Evolutionary conservation across 331 rosid species (phyloP), one percentile per base, ranked within the genome.

Genomic region (Arachis monticola): DNA sequence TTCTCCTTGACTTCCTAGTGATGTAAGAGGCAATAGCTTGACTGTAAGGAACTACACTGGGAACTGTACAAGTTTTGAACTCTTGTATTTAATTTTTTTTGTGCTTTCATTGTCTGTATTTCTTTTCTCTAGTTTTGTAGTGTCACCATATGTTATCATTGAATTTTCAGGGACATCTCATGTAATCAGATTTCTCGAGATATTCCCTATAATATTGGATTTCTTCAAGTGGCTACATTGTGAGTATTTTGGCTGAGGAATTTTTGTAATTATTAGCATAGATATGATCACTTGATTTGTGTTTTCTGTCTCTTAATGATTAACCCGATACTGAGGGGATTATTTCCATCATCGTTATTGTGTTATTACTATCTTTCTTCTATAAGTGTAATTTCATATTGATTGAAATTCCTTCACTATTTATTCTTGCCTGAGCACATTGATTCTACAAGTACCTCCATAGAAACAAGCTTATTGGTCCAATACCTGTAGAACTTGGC

Each of bases 11-110:
- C 4, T 17, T 58, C 1, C 8, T 78, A 93, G 98, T 69, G 97
- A 94, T 50, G 95, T 90, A 22, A 87, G 96, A 75, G 92, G 88
- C 70, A 94, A 94, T 64, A 91, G 87, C 74, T 74, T 94, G 57
- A 87, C 91, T 8, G 27, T 0, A 22, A 22, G 96, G 98, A 12
- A 64, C 87, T 0, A 94, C 87, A 87, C 92, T 60, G 96, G 99
- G 55, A 94, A 94, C 83, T 94, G 99, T 55, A 88, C 99, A 12
- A 94, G 97, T 69, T 94, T 92, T 57, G 92, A 90, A 77, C 88
- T 94, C 38, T 68, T 94, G 99, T 94, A 86, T n/a, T 95, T 66
- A 56, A 1, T 7, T 5, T 67, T 2, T 67, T 13, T 61, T 22
- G 27, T 8, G 0, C 38, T 2, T 8, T 30, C 0, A 14, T 8